phyloP scores from a whole-genome alignment of 225 moss, liverwort and hornwort genomes.

The Marchantia polymorpha region DNA sequence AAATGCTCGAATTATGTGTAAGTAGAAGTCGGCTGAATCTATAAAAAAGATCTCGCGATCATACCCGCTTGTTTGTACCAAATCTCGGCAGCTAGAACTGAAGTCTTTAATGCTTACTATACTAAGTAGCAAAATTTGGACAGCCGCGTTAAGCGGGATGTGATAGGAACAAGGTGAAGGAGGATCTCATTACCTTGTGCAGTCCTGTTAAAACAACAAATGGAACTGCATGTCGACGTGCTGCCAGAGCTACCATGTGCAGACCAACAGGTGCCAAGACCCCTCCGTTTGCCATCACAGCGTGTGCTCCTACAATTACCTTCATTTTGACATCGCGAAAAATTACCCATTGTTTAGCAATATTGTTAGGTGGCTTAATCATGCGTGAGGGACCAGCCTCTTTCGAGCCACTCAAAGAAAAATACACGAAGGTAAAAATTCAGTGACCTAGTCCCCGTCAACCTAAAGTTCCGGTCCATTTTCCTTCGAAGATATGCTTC shows the following conservation, averaged over 20 bases:
- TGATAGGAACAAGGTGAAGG: background rate
- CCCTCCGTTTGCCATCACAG: constrained; percentile 99
- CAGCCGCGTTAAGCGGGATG: background rate
- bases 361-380: background rate
- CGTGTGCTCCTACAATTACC: constrained; percentile 97
- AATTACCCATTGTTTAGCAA: background rate
- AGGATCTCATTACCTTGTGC: constrained; percentile 65
- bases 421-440: background rate
- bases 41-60: too few relatives aligned
- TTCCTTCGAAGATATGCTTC: background rate
- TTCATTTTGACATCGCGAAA: constrained; percentile 1
- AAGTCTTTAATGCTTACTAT: background rate
- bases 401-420: background rate
- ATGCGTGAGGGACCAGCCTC: background rate
- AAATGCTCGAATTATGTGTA: background rate
- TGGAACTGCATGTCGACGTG: constrained; percentile 91
- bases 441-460: background rate
- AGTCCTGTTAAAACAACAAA: constrained; percentile 97
- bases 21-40: background rate
- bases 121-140: background rate
- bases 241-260: constrained; percentile 96
- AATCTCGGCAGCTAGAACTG: background rate
- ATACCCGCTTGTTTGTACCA: too few relatives aligned
- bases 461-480: background rate
- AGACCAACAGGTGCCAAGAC: constrained; percentile 95